Evolutionary conservation across 192 early-diverging fungal genomes (phyloP).

Genomic region (Anaeromyces robustus): DNA sequence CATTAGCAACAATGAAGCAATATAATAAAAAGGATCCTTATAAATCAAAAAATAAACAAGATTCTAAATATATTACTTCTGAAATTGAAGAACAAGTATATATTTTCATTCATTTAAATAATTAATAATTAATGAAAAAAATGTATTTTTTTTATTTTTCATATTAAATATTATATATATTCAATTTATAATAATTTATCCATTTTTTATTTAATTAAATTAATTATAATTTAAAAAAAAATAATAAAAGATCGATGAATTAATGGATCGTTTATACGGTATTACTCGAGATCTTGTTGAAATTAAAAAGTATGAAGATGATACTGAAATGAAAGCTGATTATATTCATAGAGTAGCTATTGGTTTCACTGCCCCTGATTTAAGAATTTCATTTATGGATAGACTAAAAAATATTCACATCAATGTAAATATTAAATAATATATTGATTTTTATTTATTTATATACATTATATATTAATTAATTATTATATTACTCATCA

Average conservation of each 20-base stretch:
- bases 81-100: background rate
- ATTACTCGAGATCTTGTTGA: background rate
- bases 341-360: background rate
- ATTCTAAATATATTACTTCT: background rate
- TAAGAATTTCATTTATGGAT: background rate
- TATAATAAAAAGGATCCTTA: background rate
- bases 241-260: background rate
- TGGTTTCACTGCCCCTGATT: background rate
- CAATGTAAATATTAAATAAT: background rate
- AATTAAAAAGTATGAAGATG: background rate
- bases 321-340: background rate
- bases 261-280: background rate
- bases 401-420: background rate
- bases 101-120: no score
- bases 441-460: background rate
- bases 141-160: no score
- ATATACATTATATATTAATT: no score
- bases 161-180: no score
- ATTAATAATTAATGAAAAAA: no score
- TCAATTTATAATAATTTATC: no score
- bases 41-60: background rate
- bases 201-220: no score
- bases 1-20: background rate
- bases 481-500: no score
- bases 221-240: no score